phyloP scores from a whole-genome alignment of 2,329 filamentous ascomycete genomes.

The Grosmannia serpens region DNA sequence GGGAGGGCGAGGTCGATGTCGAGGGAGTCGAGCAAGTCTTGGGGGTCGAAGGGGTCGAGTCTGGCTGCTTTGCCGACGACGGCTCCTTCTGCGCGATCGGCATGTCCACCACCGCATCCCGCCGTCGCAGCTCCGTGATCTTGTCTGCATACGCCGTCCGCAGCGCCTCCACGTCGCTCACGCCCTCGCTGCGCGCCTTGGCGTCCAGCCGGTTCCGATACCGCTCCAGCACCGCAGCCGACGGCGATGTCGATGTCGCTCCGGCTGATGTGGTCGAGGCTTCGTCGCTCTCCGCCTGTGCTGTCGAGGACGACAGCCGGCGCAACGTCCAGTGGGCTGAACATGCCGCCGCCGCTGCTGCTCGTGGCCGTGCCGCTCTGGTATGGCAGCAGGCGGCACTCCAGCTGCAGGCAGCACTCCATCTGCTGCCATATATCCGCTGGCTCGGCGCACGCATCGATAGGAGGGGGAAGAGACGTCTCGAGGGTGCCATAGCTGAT shows the following conservation, averaged over 20 bases:
- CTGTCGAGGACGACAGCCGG: not conserved
- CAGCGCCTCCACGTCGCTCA: slow-evolving; percentile 59
- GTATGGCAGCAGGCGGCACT: not conserved
- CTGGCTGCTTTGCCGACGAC: not conserved
- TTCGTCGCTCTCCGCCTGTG: not conserved
- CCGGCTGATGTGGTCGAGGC: slow-evolving; percentile 17
- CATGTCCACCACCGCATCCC: slow-evolving; percentile 42
- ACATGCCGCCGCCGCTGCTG: not conserved
- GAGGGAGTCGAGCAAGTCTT: not conserved
- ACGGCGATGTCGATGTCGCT: slow-evolving; percentile 24
- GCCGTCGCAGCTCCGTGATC: slow-evolving; percentile 60
- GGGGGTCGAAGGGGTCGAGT: not conserved
- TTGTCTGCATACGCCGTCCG: slow-evolving; percentile 76
- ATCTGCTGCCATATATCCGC: not conserved
- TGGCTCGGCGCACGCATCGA: not conserved
- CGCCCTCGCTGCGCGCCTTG: slow-evolving; percentile 67
- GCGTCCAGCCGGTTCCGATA: slow-evolving; percentile 76
- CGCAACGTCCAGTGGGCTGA: not conserved
- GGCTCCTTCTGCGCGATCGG: not conserved
- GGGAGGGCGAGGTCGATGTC: not conserved
- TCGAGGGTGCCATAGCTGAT: not conserved
- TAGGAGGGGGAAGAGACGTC: not conserved
- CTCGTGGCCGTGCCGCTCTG: not conserved
- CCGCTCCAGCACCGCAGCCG: slow-evolving; percentile 60
- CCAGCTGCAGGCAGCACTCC: not conserved